Evolutionary conservation across 2,329 filamentous ascomycete genomes (phyloP), one percentile per base, ranked within the genome.

Genomic region (Lomentospora prolificans): DNA sequence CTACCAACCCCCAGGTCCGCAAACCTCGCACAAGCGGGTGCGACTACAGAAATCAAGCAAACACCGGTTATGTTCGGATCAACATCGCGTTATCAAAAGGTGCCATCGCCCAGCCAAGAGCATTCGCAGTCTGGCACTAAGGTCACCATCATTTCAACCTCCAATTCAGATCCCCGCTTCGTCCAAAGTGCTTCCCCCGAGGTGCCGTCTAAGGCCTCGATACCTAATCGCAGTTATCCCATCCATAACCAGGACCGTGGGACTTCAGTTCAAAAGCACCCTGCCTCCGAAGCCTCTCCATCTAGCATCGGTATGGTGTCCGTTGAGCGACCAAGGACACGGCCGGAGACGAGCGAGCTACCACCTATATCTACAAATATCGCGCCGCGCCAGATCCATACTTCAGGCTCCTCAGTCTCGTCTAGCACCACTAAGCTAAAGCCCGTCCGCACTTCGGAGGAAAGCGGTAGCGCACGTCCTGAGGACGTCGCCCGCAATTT

Each of bases 401-500:
- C 73, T 7, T 76, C 77, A 7, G 77, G 73, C 2, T 81, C 80
- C 0, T 76, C 77, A 5, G 70, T 71, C 1, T 78, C 77, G 0
- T 78, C 79, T 0, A 69, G 67, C 4, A 71, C 75, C 2, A 72
- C 69, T 57, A 82, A 77, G 58, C 65, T 79, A 51, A 81, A 79
- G 65, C 68, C 76, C 6, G 69, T 79, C 2, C 75, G 80, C 39
- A 78, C 73, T 3, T 85, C 82, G 0, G 81, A 86, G 60, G 82
- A 85, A 14, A 78, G 74, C 61, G 67, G 64, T 31, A 69, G 69
- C 24, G 65, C 66, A 17, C 73, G 71, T 4, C 70, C 74, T 5
- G 80, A 81, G 50, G 80, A 85, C 57, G 80, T 85, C 51, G 79
- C 81, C 8, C 81, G 79, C 50, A 83, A 87, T 62, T 86, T 94